Conservation (phyloP, 768 basidiomycete species). For the Termitomyces sp. region DNA sequence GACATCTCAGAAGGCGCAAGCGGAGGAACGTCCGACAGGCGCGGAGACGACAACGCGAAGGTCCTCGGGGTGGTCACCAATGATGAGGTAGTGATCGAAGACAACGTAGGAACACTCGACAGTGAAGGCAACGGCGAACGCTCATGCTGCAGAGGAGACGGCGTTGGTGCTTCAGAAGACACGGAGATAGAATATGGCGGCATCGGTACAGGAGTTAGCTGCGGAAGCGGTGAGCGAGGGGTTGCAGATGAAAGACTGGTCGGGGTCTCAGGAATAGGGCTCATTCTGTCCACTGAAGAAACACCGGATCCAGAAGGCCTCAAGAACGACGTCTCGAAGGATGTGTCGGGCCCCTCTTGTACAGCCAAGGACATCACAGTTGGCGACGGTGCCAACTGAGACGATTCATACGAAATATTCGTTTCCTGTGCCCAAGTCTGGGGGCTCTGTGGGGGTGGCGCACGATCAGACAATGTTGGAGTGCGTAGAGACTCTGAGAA, state of each 20-base stretch:
- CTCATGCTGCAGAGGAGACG: slow-evolving; percentile 22
- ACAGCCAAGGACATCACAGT: slow-evolving; percentile 47
- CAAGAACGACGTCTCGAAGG: slow-evolving; percentile 72
- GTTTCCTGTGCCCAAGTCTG: slow-evolving; percentile 56
- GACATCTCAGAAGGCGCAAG: slow-evolving; percentile 5
- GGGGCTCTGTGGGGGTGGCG: slow-evolving; percentile 30
- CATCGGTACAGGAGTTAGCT: slow-evolving; percentile 32
- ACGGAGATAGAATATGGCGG: slow-evolving; percentile 26
- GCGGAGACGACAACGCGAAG: slow-evolving; percentile 1
- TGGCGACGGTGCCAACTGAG: slow-evolving; percentile 66
- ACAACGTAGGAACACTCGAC: slow-evolving; percentile 3
- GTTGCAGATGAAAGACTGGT: slow-evolving; percentile 22
- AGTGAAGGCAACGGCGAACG: neutral
- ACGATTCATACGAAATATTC: slow-evolving; percentile 71
- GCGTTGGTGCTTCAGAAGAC: slow-evolving; percentile 24
- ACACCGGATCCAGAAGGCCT: slow-evolving; percentile 50
- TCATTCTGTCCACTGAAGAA: slow-evolving; percentile 37
- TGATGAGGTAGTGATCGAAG: slow-evolving; percentile 1
- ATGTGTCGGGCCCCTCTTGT: slow-evolving; percentile 56
- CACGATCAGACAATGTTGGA: slow-evolving; percentile 26
- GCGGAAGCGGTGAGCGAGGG: slow-evolving; percentile 27
- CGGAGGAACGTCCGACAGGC: neutral
- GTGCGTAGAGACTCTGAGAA: slow-evolving; percentile 23
- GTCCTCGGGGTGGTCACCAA: slow-evolving; percentile 7
- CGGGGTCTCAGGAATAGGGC: slow-evolving; percentile 38